phyloP scores from a whole-genome alignment of 1,284 basidiomycete genomes.

The Neolentinus lepideus region DNA sequence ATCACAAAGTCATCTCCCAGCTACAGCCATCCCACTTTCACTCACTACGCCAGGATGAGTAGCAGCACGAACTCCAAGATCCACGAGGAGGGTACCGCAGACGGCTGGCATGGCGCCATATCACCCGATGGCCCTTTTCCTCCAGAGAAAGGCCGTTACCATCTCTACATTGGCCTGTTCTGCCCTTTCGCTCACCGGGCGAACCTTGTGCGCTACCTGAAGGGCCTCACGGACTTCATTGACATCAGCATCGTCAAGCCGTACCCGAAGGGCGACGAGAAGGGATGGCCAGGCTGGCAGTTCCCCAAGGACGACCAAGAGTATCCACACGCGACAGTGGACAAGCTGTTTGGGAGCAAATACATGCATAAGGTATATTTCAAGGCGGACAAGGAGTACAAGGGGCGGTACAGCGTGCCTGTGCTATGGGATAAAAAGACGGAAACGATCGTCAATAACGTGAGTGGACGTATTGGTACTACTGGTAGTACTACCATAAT shows the following conservation, averaged over 20 bases:
- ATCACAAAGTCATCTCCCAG: not conserved
- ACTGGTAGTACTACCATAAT: not conserved
- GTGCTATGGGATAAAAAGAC: slow-evolving; percentile 1
- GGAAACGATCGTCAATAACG: not conserved
- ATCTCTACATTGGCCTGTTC: slow-evolving; percentile 2
- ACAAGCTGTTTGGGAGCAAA: slow-evolving; percentile 2
- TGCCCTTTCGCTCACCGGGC: slow-evolving; percentile 1
- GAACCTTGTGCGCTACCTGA: not conserved
- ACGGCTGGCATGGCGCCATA: not conserved
- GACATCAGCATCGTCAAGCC: slow-evolving; percentile 1
- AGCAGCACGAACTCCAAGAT: not conserved
- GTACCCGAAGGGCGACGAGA: slow-evolving; percentile 1
- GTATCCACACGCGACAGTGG: not conserved
- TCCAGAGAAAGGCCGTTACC: not conserved
- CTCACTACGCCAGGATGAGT: not conserved
- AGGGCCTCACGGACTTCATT: slow-evolving; percentile 1
- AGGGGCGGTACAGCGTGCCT: slow-evolving; percentile 2
- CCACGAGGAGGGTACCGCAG: not conserved
- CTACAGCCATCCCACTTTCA: not conserved
- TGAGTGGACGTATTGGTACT: no score
- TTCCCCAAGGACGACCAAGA: not conserved
- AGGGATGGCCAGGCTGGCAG: not conserved
- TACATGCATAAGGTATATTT: slow-evolving; percentile 1
- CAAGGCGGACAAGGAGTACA: not conserved
- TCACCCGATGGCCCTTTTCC: not conserved